A percentile compares a stretch with the other conserved stretches of the same genome.
phyloP scores from a whole-genome alignment of 1,284 basidiomycete genomes.

The Puccinia polysora region DNA sequence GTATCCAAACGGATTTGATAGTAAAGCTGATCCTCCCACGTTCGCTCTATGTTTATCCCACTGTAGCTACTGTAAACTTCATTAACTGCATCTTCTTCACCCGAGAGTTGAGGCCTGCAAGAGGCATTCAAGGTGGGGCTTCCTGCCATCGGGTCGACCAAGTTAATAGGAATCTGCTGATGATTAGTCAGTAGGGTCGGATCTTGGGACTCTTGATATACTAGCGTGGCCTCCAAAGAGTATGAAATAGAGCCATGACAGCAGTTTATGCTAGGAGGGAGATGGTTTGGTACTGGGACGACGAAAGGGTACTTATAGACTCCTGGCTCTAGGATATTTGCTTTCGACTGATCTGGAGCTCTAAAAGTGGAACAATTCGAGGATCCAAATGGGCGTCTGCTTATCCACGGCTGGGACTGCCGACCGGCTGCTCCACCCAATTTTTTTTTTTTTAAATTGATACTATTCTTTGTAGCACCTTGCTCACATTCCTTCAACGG shows the following conservation, averaged over 20 bases:
- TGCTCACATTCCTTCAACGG: neutral
- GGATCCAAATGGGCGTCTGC: no score
- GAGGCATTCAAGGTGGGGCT: slow-evolving; percentile 14
- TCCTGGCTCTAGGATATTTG: slow-evolving; percentile 1
- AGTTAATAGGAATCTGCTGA: slow-evolving; percentile 7
- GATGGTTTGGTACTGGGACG: slow-evolving; percentile 13
- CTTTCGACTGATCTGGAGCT: neutral
- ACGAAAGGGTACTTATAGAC: slow-evolving; percentile 15
- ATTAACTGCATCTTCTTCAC: slow-evolving; percentile 17
- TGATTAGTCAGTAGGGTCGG: slow-evolving; percentile 6
- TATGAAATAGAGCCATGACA: slow-evolving; percentile 8
- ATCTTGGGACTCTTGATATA: slow-evolving; percentile 11
- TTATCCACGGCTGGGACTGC: no score
- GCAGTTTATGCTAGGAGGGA: slow-evolving; percentile 14
- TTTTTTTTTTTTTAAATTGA: no score
- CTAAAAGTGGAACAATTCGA: slow-evolving; percentile 1
- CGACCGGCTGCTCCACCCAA: no score
- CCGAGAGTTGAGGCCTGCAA: neutral
- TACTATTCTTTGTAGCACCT: no score
- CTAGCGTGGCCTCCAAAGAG: slow-evolving; percentile 1
- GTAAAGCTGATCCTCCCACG: slow-evolving; percentile 20
- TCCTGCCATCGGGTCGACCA: slow-evolving; percentile 8
- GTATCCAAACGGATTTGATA: slow-evolving; percentile 22
- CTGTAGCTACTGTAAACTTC: slow-evolving; percentile 20
- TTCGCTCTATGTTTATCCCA: slow-evolving; percentile 12